These are phyloP conservation scores for Iris macrosiphon DNA, from an alignment of 106 monocot species.

Conservation along the genomic window DNA sequence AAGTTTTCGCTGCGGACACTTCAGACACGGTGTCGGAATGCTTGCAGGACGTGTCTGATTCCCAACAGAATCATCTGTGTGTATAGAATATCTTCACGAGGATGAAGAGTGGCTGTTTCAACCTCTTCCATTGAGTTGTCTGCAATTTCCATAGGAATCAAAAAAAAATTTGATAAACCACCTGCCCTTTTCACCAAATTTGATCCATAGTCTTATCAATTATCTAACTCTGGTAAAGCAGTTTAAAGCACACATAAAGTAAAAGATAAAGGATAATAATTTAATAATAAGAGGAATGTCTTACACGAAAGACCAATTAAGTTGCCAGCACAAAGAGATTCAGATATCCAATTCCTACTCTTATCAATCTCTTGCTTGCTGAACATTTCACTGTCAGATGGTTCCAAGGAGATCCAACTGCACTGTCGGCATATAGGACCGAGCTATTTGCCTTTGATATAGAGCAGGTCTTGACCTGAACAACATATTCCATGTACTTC, in stretches of 20 bases:
- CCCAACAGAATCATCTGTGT: constrained; percentile 43
- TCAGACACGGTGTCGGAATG: too few species aligned
- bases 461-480: constrained; percentile 89
- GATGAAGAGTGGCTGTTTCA: constrained; percentile 95
- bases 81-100: constrained; percentile 97
- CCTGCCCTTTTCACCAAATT: too few species aligned
- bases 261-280: too few species aligned
- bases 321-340: constrained; percentile 93
- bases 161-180: too few species aligned
- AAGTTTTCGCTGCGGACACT: too few species aligned
- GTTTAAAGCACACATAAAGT: too few species aligned
- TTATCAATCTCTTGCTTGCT: constrained; percentile 94
- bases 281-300: too few species aligned
- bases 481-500: constrained; percentile 97
- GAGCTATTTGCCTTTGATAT: constrained; percentile 94
- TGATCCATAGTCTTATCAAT: too few species aligned
- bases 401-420: constrained; percentile 93
- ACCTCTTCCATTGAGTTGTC: constrained; percentile 92
- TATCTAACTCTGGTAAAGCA: too few species aligned
- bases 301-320: constrained; percentile 87
- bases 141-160: constrained; percentile 10
- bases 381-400: constrained; percentile 94
- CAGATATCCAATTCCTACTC: constrained; percentile 85
- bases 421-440: constrained; percentile 94
- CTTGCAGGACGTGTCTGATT: too few species aligned